Evolutionary conservation across 192 early-diverging fungal species (phyloP).

Genomic region (Geosiphon pyriformis): DNA sequence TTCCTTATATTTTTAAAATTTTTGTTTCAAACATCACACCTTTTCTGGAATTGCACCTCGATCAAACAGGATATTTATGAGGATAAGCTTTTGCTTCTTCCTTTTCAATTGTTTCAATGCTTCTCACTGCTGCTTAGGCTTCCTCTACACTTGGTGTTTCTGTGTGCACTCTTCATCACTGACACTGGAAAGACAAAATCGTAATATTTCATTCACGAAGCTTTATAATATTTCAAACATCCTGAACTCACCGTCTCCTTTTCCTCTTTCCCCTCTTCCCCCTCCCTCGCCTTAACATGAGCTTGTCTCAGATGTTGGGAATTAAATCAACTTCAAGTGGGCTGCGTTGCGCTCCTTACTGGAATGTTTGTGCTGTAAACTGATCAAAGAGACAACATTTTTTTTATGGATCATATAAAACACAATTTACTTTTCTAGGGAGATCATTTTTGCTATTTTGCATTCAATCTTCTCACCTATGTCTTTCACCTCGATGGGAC

Average conservation of each 20-base stretch:
- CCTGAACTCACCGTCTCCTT: not conserved
- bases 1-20: too few species aligned
- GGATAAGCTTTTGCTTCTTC: not conserved
- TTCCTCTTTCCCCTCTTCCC: not conserved
- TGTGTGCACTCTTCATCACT: slow-evolving; percentile 6
- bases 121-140: slow-evolving; percentile 4
- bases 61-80: too few species aligned
- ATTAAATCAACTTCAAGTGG: slow-evolving; percentile 18
- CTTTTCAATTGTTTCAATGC: not conserved
- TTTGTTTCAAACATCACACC: too few species aligned
- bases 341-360: slow-evolving; percentile 9
- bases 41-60: too few species aligned
- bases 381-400: not conserved
- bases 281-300: not conserved
- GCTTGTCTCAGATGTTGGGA: slow-evolving; percentile 15
- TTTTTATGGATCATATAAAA: not conserved
- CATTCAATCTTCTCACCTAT: slow-evolving; percentile 2
- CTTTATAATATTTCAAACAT: slow-evolving; percentile 13
- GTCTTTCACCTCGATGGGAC: slow-evolving; percentile 8
- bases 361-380: not conserved
- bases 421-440: not conserved
- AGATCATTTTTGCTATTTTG: not conserved
- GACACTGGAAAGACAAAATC: slow-evolving; percentile 9
- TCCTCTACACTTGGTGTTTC: slow-evolving; percentile 9
- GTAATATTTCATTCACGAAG: not conserved